These are phyloP conservation scores for Parmelia sp. DNA, from an alignment of 495 filamentous ascomycete genomes.

Conservation along the genomic window DNA sequence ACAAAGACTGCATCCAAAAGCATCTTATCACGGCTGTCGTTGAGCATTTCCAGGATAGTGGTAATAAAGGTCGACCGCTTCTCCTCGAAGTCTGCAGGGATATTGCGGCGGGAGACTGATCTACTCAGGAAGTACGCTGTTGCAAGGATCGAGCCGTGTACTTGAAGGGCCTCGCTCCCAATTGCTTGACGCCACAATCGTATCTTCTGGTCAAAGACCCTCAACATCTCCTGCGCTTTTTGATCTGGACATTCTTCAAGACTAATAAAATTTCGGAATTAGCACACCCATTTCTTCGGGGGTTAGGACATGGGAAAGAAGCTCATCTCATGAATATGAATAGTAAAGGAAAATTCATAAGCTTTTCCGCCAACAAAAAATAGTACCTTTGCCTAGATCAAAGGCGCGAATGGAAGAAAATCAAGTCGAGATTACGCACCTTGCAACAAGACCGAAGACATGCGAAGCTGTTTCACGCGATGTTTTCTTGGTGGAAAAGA, in stretches of 20 bases:
- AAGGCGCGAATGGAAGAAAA: not conserved
- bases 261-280: not conserved
- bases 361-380: not conserved
- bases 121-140: slow-evolving; percentile 56
- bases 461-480: slow-evolving; percentile 58
- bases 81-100: slow-evolving; percentile 30
- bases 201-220: slow-evolving; percentile 37
- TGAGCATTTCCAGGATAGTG: slow-evolving; percentile 42
- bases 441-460: slow-evolving; percentile 71
- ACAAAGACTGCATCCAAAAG: slow-evolving; percentile 55
- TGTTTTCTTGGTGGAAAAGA: slow-evolving; percentile 62
- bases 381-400: not conserved
- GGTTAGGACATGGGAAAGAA: not conserved
- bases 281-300: not conserved
- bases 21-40: slow-evolving; percentile 47
- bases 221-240: slow-evolving; percentile 36
- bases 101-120: slow-evolving; percentile 42
- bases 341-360: too few species aligned
- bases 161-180: slow-evolving; percentile 53
- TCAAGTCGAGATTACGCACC: slow-evolving; percentile 24
- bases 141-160: slow-evolving; percentile 55
- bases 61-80: slow-evolving; percentile 36
- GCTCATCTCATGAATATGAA: too few species aligned
- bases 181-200: slow-evolving; percentile 50
- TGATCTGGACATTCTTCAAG: slow-evolving; percentile 44